These are phyloP conservation scores for Lactarius vividus DNA, from an alignment of 768 basidiomycete species.

Conservation along the genomic window DNA sequence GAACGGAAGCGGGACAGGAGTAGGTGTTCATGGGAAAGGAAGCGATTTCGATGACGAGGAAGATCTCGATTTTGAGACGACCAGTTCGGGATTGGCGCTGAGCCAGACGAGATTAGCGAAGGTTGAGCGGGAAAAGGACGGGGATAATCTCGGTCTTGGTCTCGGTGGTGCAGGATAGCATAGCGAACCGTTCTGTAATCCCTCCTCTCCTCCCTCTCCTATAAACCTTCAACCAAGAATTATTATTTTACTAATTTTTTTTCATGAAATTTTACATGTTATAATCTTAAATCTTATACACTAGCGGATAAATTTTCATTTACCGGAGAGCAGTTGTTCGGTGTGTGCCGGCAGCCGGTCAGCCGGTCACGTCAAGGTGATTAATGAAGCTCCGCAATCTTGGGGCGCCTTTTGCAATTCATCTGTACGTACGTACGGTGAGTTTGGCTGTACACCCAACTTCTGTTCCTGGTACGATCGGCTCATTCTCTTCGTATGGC, in stretches of 20 bases:
- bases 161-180: neutral
- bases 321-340: conserved; percentile 2
- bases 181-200: neutral
- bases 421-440: neutral
- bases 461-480: conserved; percentile 10
- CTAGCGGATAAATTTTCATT: neutral
- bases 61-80: conserved; percentile 23
- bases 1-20: conserved; percentile 42
- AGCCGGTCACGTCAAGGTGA: conserved; percentile 1
- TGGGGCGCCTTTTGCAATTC: conserved; percentile 8
- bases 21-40: conserved; percentile 35
- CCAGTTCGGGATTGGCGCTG: conserved; percentile 23
- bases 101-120: conserved; percentile 21
- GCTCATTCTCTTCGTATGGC: neutral
- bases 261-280: neutral
- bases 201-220: neutral
- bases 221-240: neutral
- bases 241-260: neutral
- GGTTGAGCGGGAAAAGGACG: conserved; percentile 22
- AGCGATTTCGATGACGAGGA: conserved; percentile 26
- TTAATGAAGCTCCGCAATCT: conserved; percentile 21
- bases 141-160: conserved; percentile 11
- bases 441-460: neutral
- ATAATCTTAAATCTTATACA: neutral
- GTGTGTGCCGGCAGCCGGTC: conserved; percentile 8